Percentiles rank a stretch among this genome's conserved stretches.
phyloP scores from a whole-genome alignment of 345 rosid genomes.

The Sonneratia caseolaris region DNA sequence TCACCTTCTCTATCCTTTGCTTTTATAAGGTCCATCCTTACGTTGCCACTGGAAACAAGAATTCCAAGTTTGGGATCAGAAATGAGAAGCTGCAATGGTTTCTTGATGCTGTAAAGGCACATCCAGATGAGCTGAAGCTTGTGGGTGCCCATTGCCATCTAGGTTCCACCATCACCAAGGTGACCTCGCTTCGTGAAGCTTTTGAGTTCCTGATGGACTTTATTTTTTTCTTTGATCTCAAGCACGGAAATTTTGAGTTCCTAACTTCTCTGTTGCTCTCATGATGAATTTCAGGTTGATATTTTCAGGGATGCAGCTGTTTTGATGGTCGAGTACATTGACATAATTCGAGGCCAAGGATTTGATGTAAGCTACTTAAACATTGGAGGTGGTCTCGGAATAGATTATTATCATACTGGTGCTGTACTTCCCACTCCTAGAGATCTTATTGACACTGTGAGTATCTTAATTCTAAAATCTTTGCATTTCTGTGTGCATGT shows the following conservation, averaged over 20 bases:
- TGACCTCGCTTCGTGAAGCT: slow-evolving; percentile 11
- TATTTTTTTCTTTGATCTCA: neutral
- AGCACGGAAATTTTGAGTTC: too few relatives aligned
- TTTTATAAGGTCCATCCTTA: slow-evolving; percentile 77
- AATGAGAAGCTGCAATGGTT: slow-evolving; percentile 99
- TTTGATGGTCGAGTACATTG: slow-evolving; percentile 83
- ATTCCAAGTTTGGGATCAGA: slow-evolving; percentile 96
- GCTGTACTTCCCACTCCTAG: slow-evolving; percentile 86
- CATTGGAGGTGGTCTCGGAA: slow-evolving; percentile 97
- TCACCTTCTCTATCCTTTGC: neutral
- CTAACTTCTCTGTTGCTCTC: neutral
- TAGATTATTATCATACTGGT: slow-evolving; percentile 79
- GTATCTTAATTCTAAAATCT: slow-evolving; percentile 7
- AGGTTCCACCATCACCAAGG: slow-evolving; percentile 97
- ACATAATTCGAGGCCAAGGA: slow-evolving; percentile 79
- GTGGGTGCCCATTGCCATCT: slow-evolving; percentile 98
- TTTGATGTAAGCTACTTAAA: slow-evolving; percentile 80
- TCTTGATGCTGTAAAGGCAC: slow-evolving; percentile 86
- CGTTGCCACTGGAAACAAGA: slow-evolving; percentile 96
- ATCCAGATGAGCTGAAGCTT: slow-evolving; percentile 78
- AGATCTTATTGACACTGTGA: slow-evolving; percentile 90
- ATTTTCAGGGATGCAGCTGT: slow-evolving; percentile 91
- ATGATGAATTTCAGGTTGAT: slow-evolving; percentile 58
- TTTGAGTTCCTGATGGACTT: neutral
- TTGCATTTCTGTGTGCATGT: neutral